Evolutionary conservation across 768 basidiomycete genomes (phyloP).

Genomic region (Atractiella rhizophila): DNA sequence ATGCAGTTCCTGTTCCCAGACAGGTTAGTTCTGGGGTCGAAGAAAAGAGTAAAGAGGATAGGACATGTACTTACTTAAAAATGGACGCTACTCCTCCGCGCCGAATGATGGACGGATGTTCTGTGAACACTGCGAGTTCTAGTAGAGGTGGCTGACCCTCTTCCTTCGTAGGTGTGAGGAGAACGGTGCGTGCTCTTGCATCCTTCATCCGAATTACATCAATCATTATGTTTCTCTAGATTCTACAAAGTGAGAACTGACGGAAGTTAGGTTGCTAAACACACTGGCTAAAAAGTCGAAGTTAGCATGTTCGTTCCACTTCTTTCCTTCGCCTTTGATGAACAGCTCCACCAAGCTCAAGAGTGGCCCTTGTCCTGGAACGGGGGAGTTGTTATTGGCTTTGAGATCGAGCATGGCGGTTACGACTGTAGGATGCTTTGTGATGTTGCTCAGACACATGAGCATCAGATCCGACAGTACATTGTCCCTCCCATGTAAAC

Average conservation of each 20-base stretch:
- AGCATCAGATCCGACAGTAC: conserved; percentile 77
- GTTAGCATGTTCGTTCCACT: conserved; percentile 33
- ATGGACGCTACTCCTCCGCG: conserved; percentile 64
- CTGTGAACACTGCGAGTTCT: conserved; percentile 63
- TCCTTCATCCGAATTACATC: conserved; percentile 27
- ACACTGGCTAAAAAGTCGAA: conserved; percentile 79
- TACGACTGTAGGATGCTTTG: conserved; percentile 44
- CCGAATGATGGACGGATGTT: conserved; percentile 63
- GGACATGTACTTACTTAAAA: conserved; percentile 39
- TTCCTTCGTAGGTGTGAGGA: conserved; percentile 28
- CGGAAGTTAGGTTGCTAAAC: conserved; percentile 69
- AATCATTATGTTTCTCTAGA: background rate
- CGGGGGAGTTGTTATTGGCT: conserved; percentile 29
- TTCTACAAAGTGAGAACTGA: conserved; percentile 23
- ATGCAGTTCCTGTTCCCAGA: no score
- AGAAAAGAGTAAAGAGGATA: background rate
- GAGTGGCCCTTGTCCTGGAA: background rate
- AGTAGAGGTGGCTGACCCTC: conserved; percentile 36
- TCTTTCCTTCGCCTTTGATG: conserved; percentile 39
- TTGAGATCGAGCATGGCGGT: conserved; percentile 37
- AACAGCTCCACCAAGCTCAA: conserved; percentile 55
- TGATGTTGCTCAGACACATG: conserved; percentile 93
- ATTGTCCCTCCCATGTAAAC: conserved; percentile 52
- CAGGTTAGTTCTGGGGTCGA: no score
- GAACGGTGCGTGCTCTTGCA: conserved; percentile 49